These are phyloP conservation scores for Azolla pinnata DNA, from an alignment of 75 land plant genomes.

Conservation along the genomic window DNA sequence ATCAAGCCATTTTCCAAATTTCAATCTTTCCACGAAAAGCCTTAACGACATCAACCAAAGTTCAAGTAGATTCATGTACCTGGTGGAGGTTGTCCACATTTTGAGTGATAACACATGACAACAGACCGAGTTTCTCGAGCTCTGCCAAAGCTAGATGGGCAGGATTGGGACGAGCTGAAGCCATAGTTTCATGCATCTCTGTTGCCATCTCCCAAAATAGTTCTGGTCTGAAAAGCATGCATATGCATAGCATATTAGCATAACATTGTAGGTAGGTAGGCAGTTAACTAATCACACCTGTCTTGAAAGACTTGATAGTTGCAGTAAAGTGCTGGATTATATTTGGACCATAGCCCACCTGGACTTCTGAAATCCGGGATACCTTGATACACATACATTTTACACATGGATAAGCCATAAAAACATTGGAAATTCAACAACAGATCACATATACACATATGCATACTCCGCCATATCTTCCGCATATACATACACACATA, in stretches of 20 bases:
- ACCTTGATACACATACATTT: slow-evolving; percentile 17
- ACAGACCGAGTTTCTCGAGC: slow-evolving; percentile 14
- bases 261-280: background rate
- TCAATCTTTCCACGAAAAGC: too few species aligned
- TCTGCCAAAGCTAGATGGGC: slow-evolving; percentile 25
- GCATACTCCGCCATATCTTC: background rate
- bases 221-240: slow-evolving; percentile 15
- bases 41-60: too few species aligned
- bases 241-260: background rate
- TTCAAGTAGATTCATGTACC: slow-evolving; percentile 6
- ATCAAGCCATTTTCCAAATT: too few species aligned
- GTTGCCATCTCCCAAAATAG: slow-evolving; percentile 32
- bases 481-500: background rate
- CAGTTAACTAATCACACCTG: slow-evolving; percentile 6
- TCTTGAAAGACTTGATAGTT: slow-evolving; percentile 9
- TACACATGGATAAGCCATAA: too few species aligned
- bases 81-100: slow-evolving; percentile 32
- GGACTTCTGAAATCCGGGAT: slow-evolving; percentile 29
- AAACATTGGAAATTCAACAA: background rate
- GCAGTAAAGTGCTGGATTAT: slow-evolving; percentile 23
- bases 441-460: background rate
- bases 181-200: slow-evolving; percentile 23
- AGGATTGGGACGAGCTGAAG: slow-evolving; percentile 21
- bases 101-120: slow-evolving; percentile 25
- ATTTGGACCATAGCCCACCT: slow-evolving; percentile 31